Evolutionary conservation across 148 eudicot species (phyloP).

Genomic region (Rhododendron molle): DNA sequence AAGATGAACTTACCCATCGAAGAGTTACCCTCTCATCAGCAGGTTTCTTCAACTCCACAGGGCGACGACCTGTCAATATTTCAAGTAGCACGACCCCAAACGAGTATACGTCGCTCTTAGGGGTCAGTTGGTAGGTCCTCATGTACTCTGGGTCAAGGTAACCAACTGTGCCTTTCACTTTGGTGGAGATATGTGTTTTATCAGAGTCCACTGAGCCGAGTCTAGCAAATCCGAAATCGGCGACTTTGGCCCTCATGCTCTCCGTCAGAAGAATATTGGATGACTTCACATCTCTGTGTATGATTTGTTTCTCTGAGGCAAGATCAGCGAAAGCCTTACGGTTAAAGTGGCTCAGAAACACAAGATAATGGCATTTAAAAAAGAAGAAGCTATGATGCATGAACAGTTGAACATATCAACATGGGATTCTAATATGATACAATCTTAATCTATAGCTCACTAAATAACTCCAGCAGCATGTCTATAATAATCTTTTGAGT

Average conservation of each 20-base stretch:
- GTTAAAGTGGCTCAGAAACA: not conserved
- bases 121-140: constrained; percentile 90
- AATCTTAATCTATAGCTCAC: not conserved
- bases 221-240: constrained; percentile 99
- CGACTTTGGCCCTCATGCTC: constrained; percentile 82
- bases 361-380: not conserved
- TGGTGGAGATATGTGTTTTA: constrained; percentile 79
- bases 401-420: not conserved
- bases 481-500: not conserved
- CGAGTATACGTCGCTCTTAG: constrained; percentile 93
- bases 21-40: constrained; percentile 65
- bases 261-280: constrained; percentile 90
- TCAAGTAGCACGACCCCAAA: constrained; percentile 78
- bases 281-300: constrained; percentile 95
- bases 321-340: constrained; percentile 9
- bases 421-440: not conserved
- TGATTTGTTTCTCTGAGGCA: constrained; percentile 78
- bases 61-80: constrained; percentile 86
- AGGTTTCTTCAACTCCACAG: constrained; percentile 72
- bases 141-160: constrained; percentile 97
- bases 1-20: constrained; percentile 69
- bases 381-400: not conserved
- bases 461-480: not conserved
- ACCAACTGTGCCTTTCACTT: constrained; percentile 96
- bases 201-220: constrained; percentile 63